Base-by-base conservation (phyloP, 345 rosid genomes). In the Eucalyptus rudis region DNA sequence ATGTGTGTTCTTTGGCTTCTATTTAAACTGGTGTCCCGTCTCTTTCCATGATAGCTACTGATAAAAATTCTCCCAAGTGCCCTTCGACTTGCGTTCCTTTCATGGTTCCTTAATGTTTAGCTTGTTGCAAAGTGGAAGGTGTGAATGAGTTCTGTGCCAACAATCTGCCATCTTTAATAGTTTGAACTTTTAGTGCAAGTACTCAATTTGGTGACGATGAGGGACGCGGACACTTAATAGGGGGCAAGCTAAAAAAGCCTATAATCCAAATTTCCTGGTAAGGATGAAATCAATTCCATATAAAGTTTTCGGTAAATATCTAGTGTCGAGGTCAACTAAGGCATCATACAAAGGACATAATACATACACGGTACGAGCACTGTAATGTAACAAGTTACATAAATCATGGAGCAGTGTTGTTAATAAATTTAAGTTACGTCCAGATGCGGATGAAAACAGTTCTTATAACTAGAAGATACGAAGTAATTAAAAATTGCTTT, bases 341-440 rank as follows among this genome's bases (percentile, higher is more conserved):
- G 1, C 45, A 71, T 13, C 81, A 36, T 2, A 19, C 9, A 24
- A 13, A 76, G 27, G 14, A 22, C 25, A 71, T 5, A 6, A 17
- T 4, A 33, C 7, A 19, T 33, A 71, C 80, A 17, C 1, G 6
- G 29, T 25, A 20, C 0, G 83, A 76, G 8, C 9, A 24, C 5
- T 0, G 1, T 40, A 40, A 20, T 20, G 15, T 29, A 10, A 40
- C 15, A 76, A 76, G 15, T 40, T 6, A 40, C 7, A 43, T 11
- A 40, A 76, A 13, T 40, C 15, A 6, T 0, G 4, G 47, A 22
- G 2, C 0, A 0, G 29, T 76, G 29, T 40, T 20, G 27, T 40
- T 76, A 22, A 76, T 25, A 76, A 76, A 40, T 6, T 33, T 36
- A 33, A 71, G 44, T 31, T 68, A 17, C 13, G 4, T 33, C 22